phyloP scores from a whole-genome alignment of 768 basidiomycete genomes.

The Holtermannia corniformis region DNA sequence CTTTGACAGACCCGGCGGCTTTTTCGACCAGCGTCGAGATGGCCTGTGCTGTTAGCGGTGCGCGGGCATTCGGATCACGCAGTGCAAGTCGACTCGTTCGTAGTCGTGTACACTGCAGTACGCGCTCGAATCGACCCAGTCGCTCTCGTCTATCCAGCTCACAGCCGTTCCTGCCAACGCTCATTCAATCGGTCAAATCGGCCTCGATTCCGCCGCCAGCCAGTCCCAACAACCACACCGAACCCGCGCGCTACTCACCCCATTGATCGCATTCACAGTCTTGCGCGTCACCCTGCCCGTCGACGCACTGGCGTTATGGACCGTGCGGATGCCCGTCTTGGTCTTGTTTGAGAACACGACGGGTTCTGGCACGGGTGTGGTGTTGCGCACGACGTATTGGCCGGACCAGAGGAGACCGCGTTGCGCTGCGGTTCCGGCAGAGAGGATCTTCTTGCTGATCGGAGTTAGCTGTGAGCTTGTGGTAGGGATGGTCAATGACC shows the following conservation, averaged over 20 bases:
- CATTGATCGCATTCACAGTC: conserved; percentile 55
- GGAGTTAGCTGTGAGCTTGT: conserved; percentile 5
- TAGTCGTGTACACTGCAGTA: too few relatives aligned
- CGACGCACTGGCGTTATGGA: conserved; percentile 57
- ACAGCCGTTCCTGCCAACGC: too few relatives aligned
- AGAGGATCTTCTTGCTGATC: conserved; percentile 57
- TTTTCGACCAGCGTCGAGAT: conserved; percentile 25
- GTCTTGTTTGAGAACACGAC: conserved; percentile 56
- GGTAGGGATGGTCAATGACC: not conserved
- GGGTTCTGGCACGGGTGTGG: conserved; percentile 49
- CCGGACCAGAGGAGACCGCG: conserved; percentile 57
- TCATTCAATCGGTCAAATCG: too few relatives aligned
- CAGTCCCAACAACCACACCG: not conserved
- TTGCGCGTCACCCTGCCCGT: conserved; percentile 59
- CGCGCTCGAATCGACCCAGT: too few relatives aligned
- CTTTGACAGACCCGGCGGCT: not conserved
- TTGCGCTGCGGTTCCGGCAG: conserved; percentile 55
- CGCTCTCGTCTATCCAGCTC: too few relatives aligned
- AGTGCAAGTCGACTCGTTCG: too few relatives aligned
- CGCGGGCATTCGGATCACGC: too few relatives aligned
- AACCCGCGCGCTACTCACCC: conserved; percentile 18
- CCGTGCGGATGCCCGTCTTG: conserved; percentile 51
- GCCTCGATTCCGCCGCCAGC: too few relatives aligned
- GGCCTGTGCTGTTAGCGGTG: conserved; percentile 12
- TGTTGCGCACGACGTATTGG: conserved; percentile 54